Conservation (phyloP, 345 rosid species). For the Acer yangbiense region DNA sequence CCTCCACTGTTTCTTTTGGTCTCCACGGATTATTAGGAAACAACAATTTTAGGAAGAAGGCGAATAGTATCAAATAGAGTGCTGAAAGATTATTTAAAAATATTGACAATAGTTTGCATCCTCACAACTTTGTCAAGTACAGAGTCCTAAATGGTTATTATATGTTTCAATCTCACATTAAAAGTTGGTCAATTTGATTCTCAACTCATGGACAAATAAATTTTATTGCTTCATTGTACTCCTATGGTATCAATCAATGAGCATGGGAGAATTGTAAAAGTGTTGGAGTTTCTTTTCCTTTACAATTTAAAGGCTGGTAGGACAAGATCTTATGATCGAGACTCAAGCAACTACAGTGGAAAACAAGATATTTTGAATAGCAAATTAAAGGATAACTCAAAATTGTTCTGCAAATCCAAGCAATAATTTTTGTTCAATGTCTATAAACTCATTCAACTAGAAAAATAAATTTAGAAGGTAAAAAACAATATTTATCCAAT, state of each 20-base stretch:
- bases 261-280: too few species aligned
- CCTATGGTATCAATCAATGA: too few species aligned
- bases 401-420: not conserved
- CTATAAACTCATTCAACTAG: not conserved
- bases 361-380: not conserved
- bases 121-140: not conserved
- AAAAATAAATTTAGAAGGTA: not conserved
- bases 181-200: not conserved
- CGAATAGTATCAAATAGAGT: not conserved
- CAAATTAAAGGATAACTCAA: not conserved
- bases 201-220: not conserved
- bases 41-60: not conserved
- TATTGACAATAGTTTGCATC: not conserved
- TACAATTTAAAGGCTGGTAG: not conserved
- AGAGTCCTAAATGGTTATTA: constrained; percentile 1
- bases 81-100: not conserved
- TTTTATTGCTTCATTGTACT: not conserved
- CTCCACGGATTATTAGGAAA: not conserved
- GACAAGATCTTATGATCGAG: not conserved
- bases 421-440: not conserved
- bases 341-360: not conserved
- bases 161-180: not conserved
- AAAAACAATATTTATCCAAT: not conserved
- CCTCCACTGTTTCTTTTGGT: not conserved
- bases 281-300: not conserved